These are phyloP conservation scores for Ophiocordyceps camponoti-saundersi DNA, from an alignment of 2,329 filamentous ascomycete species.

Conservation along the genomic window DNA sequence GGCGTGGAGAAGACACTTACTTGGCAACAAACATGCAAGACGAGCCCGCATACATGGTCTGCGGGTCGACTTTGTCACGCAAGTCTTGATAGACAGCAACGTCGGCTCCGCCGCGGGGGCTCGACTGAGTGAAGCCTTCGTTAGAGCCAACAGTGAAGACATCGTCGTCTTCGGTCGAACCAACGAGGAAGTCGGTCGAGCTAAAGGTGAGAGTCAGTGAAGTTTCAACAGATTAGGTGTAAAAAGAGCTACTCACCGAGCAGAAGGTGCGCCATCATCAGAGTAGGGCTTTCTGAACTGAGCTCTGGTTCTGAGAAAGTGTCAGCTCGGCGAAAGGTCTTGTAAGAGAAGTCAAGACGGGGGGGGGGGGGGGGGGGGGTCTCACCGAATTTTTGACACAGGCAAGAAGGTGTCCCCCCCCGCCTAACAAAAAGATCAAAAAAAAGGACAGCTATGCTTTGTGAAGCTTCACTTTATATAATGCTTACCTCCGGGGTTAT, in stretches of 20 bases:
- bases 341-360: background rate
- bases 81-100: constrained; percentile 1
- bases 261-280: constrained; percentile 2
- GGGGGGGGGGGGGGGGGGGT: background rate
- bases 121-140: background rate
- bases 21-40: constrained; percentile 51
- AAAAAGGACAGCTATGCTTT: background rate
- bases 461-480: background rate
- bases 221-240: background rate
- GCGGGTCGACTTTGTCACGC: constrained; percentile 23
- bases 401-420: background rate
- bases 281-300: constrained; percentile 2
- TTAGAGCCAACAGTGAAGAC: constrained; percentile 4
- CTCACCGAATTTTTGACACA: background rate
- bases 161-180: constrained; percentile 6
- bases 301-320: background rate
- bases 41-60: constrained; percentile 32
- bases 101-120: background rate
- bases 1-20: constrained; percentile 25
- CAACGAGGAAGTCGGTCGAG: constrained; percentile 4
- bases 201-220: constrained; percentile 1
- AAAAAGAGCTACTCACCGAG: background rate
- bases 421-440: background rate
- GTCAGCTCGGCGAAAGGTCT: background rate
- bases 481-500: constrained; percentile 1